Base-by-base conservation (phyloP, 345 rosid species). In the Hirschfeldia incana region DNA sequence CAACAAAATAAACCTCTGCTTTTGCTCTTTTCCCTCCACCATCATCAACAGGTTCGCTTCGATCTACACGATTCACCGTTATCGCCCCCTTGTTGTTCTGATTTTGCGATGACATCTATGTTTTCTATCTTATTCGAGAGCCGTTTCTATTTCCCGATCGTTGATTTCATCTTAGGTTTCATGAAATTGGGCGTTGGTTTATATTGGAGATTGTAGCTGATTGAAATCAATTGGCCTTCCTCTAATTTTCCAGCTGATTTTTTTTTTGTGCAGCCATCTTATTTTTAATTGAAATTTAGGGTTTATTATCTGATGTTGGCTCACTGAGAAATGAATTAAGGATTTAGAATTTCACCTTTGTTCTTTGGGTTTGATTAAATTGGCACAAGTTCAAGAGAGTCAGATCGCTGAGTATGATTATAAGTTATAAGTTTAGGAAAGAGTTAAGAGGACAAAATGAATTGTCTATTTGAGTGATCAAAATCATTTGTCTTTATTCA, bases 31-130 rank as follows among this genome's bases (percentile, higher is more conserved):
- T 36, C 75, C 44, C 75, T 79, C 64, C 74, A 78, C 70, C 69
- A 44, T 59, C 59, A 44, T 46, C 59, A 46, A 1, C 75, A 79
- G 91, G 90, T 87, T 85, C 73, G 85, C 59, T 78, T 86, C 88
- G 89, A 88, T 91, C 92, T 81, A 17, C 67, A 17, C 75, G 84
- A 51, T 53, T 77, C 4, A 36, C 46, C 49, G 49, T 57, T 49
- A 36, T 15, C 13, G 39, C 49, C 32, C 32, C 6, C 5, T 33
- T 33, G 7, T 9, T 0, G 26, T 7, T 77, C 62, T 46, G 76
- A 74, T 60, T 71, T 44, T 42, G 44, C 73, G 42, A 80, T 5
- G 3, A 39, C 11, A 39, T 7, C 59, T 55, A 16, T 6, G 60
- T 2, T 16, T 17, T 85, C 81, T 44, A 5, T 17, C 84, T 78